Evolutionary conservation across 164 flowering plant species (phyloP), one percentile per base, ranked within the genome.

Genomic region (Tetracentron sinense): DNA sequence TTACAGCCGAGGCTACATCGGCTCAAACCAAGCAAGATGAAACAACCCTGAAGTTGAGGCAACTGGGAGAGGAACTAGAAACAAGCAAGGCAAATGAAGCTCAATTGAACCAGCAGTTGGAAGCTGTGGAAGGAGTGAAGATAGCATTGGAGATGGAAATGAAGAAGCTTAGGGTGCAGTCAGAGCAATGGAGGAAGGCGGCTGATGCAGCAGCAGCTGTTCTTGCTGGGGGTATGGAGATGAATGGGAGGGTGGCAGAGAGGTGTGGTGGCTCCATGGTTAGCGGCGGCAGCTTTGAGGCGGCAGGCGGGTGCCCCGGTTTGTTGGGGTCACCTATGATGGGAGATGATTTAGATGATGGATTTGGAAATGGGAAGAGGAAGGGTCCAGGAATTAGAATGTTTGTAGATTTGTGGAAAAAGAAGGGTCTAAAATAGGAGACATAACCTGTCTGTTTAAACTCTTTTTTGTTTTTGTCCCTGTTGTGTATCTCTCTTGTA

Each of bases 191-290:
- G 84, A 72, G 67, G 62, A 81, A 81, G 57, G 84, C 84, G 21
- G 84, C 84, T 15, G 84, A 81, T 66, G 84, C 84, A 7, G 84
- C 84, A 10, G 84, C 84, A 26, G 76, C 77, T 6, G 73, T 81
- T 17, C 77, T 81, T 27, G 67, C 82, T 23, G 74, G 79, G 3
- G 77, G 62, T 1, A 69, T 74, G 23, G 97, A 84, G 25, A 77
- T 81, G 81, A 77, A 82, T 46, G 85, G 84, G 20, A 69, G 79
- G 66, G 58, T 80, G 28, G 57, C 79, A 0, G 84, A 76, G 69
- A 78, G 90, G 73, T 83, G 88, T 67, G 85, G 82, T 67, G 85
- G 82, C 2, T 86, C 96, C 11, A 87, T 85, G 90, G 92, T 85
- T 56, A 87, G 33, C 20, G 73, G 77, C 7, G 65, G 75, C 17